Evolutionary conservation across 345 rosid genomes (phyloP).

Genomic region (Passiflora organensis): DNA sequence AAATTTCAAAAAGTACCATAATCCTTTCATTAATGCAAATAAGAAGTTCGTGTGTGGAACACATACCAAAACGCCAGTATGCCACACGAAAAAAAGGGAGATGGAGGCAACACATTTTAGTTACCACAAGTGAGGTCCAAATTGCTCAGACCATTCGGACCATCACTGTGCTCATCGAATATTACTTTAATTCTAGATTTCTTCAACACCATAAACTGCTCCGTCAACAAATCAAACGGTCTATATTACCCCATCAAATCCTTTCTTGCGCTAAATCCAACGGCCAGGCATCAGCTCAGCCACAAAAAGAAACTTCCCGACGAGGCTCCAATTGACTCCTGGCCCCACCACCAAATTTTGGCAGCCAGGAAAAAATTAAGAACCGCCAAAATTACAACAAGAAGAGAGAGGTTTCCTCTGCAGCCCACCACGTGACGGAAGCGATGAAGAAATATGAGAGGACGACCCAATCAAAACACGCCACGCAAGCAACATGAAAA

Average conservation of each 20-base stretch:
- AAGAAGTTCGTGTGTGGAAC: background rate
- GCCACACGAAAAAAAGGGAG: background rate
- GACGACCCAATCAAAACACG: constrained; percentile 5
- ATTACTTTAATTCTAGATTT: too few species aligned
- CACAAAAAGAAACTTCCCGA: background rate
- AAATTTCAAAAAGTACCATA: too few species aligned
- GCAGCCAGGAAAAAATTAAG: background rate
- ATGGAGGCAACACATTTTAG: background rate
- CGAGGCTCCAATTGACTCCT: too few species aligned
- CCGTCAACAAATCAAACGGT: background rate
- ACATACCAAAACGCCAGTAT: background rate
- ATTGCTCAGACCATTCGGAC: background rate
- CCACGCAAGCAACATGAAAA: constrained; percentile 29
- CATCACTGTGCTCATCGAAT: background rate
- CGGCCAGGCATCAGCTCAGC: too few species aligned
- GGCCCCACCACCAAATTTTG: too few species aligned
- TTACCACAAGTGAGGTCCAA: background rate
- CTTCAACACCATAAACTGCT: too few species aligned
- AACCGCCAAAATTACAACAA: too few species aligned
- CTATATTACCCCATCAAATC: background rate
- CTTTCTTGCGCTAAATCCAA: too few species aligned
- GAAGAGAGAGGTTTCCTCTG: background rate
- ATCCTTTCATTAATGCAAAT: background rate
- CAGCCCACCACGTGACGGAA: constrained; percentile 38
- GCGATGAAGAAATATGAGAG: constrained; percentile 22